Evolutionary conservation across 1,284 basidiomycete species (phyloP), one percentile per base, ranked within the genome.

Genomic region (Microbotryomycetes sp.): DNA sequence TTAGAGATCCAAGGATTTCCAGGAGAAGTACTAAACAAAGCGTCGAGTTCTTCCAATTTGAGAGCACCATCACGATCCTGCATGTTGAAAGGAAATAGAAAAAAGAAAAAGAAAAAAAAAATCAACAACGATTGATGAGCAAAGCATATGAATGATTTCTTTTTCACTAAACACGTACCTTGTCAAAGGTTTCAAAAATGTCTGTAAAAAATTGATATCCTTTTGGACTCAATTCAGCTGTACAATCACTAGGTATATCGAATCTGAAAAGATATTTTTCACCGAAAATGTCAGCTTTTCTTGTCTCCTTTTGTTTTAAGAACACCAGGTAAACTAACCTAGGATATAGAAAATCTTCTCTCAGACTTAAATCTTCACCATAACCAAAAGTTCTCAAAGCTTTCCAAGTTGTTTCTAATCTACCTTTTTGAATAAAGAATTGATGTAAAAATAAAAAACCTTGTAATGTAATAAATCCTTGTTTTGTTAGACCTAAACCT

Each of bases 171-270:
- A 46, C 31, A 61, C 75, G 36, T 56, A 86, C 89, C 80, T 96
- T 92, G 79, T 98, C 94, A 75, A 92, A 96, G 16, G 86, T 87
- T 76, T 97, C 90, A 74, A 98, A 98, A 48, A 97, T 86, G 70
- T 97, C 94, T 0, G 94, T 97, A 69, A 98, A 87, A 80, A 97
- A 98, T 73, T 94, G 89, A 76, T 97, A 96, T 4, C 94, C 94
- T 42, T 88, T 79, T 4, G 88, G 92, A 71, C 87, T 90, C 32
- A 98, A 81, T 78, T 98, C 96, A 6, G 96, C 93, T 0, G 91
- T 92, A 75, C 91, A 97, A 74, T 97, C 94, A 54, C 83, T 79
- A 0, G 92, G 88, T 9, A 97, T 90, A 62, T 96, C 91, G 71
- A 97, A 93, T 74, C 87, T 93, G 68, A 2, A 66, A 59, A 28